Conservation (phyloP, 352 stramenopile species). For the Pythium sukuiense region DNA sequence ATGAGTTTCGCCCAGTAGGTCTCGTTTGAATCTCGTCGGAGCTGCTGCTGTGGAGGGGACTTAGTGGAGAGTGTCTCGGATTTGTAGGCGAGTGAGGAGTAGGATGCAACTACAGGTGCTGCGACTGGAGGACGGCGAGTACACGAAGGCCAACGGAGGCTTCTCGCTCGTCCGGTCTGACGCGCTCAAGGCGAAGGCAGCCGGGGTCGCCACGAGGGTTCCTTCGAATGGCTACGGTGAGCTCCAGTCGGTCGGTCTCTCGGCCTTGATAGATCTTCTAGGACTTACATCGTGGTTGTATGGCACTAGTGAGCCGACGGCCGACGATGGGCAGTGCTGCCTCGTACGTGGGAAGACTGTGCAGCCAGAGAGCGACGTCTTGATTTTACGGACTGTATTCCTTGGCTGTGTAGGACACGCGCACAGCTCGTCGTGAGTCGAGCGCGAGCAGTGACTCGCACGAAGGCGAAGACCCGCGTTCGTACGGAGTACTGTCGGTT, state of each 20-base stretch:
- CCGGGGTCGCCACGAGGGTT: background rate
- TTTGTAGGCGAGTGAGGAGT: slow-evolving; percentile 31
- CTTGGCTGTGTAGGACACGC: slow-evolving; percentile 27
- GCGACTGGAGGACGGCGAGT: slow-evolving; percentile 65
- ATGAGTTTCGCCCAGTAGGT: slow-evolving; percentile 22
- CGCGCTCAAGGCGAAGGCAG: slow-evolving; percentile 36
- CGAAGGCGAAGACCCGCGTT: slow-evolving; percentile 36
- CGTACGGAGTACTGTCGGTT: slow-evolving; percentile 82
- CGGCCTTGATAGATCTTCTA: no score
- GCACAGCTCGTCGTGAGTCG: slow-evolving; percentile 56
- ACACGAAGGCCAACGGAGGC: slow-evolving; percentile 68
- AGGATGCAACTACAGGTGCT: slow-evolving; percentile 58
- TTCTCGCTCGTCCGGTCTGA: slow-evolving; percentile 69
- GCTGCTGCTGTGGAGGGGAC: background rate
- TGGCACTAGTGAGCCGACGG: background rate
- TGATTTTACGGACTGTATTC: background rate
- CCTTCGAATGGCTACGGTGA: background rate
- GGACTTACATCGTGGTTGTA: background rate
- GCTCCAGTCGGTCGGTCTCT: background rate
- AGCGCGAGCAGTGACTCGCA: slow-evolving; percentile 39
- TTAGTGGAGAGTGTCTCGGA: background rate
- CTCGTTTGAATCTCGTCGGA: background rate
- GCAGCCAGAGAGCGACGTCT: background rate
- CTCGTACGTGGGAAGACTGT: background rate
- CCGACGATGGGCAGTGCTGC: background rate